These are phyloP conservation scores for Wickerhamomyces bovis DNA, from an alignment of 805 yeast species.

Conservation along the genomic window DNA sequence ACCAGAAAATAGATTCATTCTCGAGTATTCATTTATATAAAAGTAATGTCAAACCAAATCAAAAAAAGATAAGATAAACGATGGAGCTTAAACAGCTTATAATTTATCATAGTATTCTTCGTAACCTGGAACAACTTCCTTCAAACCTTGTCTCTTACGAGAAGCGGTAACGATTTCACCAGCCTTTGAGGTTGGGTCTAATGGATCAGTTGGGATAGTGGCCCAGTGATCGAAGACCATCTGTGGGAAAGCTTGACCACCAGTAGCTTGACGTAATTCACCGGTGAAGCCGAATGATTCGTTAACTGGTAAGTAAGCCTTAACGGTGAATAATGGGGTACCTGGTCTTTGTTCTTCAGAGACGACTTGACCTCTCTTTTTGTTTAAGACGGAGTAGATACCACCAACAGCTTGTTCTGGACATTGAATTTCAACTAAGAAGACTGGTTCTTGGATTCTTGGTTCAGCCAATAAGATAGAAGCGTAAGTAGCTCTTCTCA, in stretches of 20 bases:
- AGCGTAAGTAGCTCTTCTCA: slow-evolving; percentile 99
- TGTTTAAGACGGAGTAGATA: slow-evolving; percentile 99
- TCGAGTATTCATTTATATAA: not conserved
- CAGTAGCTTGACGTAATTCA: slow-evolving; percentile 99
- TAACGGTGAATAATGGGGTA: slow-evolving; percentile 98
- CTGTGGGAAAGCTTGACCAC: slow-evolving; percentile 99
- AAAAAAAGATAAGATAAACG: slow-evolving; percentile 1
- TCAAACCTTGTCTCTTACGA: slow-evolving; percentile 96
- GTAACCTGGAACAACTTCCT: slow-evolving; percentile 97
- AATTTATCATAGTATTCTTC: slow-evolving; percentile 97
- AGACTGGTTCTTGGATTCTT: slow-evolving; percentile 98
- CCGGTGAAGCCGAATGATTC: slow-evolving; percentile 99
- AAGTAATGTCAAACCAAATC: not conserved
- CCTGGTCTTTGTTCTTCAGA: slow-evolving; percentile 99
- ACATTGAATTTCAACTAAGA: slow-evolving; percentile 98
- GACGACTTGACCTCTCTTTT: slow-evolving; percentile 98
- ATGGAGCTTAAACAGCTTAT: slow-evolving; percentile 30
- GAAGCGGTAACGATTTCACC: slow-evolving; percentile 57
- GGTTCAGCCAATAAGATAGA: slow-evolving; percentile 98
- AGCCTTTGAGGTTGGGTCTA: slow-evolving; percentile 74
- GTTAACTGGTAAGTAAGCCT: slow-evolving; percentile 99
- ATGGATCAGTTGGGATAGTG: slow-evolving; percentile 84
- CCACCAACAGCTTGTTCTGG: slow-evolving; percentile 99
- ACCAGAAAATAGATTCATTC: not conserved
- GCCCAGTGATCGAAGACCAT: slow-evolving; percentile 99